A percentile compares a stretch with the other conserved stretches of the same genome.
Conservation (phyloP, 108 stramenopile species). For the Pelagomonas calceolata region DNA sequence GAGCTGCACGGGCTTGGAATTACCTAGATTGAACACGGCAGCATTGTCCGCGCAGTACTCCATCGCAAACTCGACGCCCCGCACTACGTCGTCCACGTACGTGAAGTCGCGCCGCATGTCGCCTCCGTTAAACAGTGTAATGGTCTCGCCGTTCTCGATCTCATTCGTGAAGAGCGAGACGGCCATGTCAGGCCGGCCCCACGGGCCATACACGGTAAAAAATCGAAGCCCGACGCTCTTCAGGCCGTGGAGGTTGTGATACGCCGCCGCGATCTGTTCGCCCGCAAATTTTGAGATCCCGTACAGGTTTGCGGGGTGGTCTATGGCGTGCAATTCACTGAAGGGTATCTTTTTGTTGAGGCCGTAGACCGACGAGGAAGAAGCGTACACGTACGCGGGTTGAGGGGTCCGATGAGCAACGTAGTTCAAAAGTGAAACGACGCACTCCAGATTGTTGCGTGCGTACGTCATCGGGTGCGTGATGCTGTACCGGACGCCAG, state of each 20-base stretch:
- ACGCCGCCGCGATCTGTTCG: conserved; percentile 60
- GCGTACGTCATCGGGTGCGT: conserved; percentile 3
- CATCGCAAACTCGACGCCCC: conserved; percentile 51
- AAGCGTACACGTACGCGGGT: conserved; percentile 3
- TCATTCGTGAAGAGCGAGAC: background rate
- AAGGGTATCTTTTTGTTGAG: conserved; percentile 17
- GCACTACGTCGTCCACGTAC: conserved; percentile 76
- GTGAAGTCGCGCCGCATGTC: conserved; percentile 47
- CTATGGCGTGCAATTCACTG: conserved; percentile 49
- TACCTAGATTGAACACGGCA: conserved; percentile 45
- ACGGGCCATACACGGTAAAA: conserved; percentile 75
- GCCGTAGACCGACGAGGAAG: conserved; percentile 10
- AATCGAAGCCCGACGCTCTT: conserved; percentile 64
- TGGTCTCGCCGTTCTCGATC: conserved; percentile 2
- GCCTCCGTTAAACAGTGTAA: conserved; percentile 17
- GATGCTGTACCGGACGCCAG: conserved; percentile 8
- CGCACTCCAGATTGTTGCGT: conserved; percentile 6
- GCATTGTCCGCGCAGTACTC: conserved; percentile 14
- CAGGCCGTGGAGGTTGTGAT: conserved; percentile 54
- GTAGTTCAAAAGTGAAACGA: background rate
- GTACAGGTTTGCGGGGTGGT: conserved; percentile 48
- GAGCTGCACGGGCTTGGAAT: conserved; percentile 33
- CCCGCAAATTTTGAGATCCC: conserved; percentile 64
- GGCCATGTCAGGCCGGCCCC: conserved; percentile 33
- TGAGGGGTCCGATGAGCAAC: background rate